phyloP scores from a whole-genome alignment of 768 basidiomycete species.

The Termitomyces sp. region DNA sequence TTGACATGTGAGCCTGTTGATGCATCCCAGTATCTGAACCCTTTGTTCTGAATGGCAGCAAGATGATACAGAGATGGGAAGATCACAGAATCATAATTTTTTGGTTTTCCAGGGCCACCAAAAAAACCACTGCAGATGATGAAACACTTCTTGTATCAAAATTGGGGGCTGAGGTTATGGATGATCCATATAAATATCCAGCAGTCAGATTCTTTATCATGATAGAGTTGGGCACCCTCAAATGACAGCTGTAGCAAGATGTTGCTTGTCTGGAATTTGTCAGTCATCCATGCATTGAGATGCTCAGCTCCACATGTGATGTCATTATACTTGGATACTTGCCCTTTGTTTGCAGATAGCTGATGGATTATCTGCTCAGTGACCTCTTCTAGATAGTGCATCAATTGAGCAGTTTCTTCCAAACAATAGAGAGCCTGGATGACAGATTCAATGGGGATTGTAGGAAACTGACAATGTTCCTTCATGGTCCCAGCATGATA shows the following conservation, averaged over 20 bases:
- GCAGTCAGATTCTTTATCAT: conserved; percentile 24
- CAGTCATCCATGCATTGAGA: neutral
- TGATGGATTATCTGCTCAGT: neutral
- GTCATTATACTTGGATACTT: neutral
- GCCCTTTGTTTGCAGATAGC: neutral
- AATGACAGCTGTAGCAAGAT: conserved; percentile 20
- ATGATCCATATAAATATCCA: conserved; percentile 29
- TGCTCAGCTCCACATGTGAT: neutral
- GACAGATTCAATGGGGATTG: conserved; percentile 4
- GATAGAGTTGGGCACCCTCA: conserved; percentile 30
- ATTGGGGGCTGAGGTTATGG: conserved; percentile 15
- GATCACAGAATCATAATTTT: conserved; percentile 11
- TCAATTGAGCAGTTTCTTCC: neutral
- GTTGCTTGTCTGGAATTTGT: conserved; percentile 12
- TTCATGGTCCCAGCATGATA: neutral
- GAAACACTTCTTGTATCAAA: conserved; percentile 6
- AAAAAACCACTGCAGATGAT: conserved; percentile 4
- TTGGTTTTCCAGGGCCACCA: conserved; percentile 16
- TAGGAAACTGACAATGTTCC: neutral
- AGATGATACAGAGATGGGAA: conserved; percentile 23
- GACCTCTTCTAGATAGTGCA: conserved; percentile 2
- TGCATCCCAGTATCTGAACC: conserved; percentile 29
- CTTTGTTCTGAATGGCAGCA: conserved; percentile 23
- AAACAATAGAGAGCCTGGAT: conserved; percentile 6
- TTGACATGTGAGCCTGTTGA: conserved; percentile 8